Evolutionary conservation across 2,329 filamentous ascomycete species (phyloP), one percentile per base, ranked within the genome.

Genomic region (Talaromyces sp.): DNA sequence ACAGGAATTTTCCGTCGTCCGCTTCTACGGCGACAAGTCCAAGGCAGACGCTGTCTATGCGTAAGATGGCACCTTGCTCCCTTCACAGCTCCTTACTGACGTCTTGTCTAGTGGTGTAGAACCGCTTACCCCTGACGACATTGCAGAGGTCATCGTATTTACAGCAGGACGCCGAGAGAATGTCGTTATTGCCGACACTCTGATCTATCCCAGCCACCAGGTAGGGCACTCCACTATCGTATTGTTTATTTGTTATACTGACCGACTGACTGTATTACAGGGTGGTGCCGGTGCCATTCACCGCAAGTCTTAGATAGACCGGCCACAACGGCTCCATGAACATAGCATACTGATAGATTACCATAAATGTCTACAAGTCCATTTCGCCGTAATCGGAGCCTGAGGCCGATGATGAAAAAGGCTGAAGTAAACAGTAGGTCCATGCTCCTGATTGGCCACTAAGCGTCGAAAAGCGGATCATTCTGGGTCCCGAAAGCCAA

Each of bases 1-100:
- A 14, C 23, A 23, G 85, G 91, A 97, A 74, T 96, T 97, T 78
- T 93, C 90, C 2, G 82, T 96, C 18, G 90, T 96, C 46, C 84
- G 93, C 65, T 96, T 95, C 76, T 88, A 91, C 66, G 93, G 93
- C 5, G 93, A 97, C 75, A 93, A 93, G 81, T 74, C 83, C 65
- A 96, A 96, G 82, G 93, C 93, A 4, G 90, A 95, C 80, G 90
- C 91, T 58, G 92, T 96, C 60, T 96, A 96, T 76, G 87, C 88
- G 88, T 89, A 78, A 77, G 86, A 79, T n/a, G 40, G 14, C 48
- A 46, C 37, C 39, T 55, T 52, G 14, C 8, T 11, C 16, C n/a
- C 35, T 40, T 9, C 2, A 28, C 23, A 2, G 7, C n/a, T 8
- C 40, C 63, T n/a, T 16, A 33, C 21, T 40, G 5, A 23, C 28